Evolutionary conservation across 176 grass and related monocot species (phyloP), one percentile per base, ranked within the genome.

Genomic region (Phoenix dactylifera): DNA sequence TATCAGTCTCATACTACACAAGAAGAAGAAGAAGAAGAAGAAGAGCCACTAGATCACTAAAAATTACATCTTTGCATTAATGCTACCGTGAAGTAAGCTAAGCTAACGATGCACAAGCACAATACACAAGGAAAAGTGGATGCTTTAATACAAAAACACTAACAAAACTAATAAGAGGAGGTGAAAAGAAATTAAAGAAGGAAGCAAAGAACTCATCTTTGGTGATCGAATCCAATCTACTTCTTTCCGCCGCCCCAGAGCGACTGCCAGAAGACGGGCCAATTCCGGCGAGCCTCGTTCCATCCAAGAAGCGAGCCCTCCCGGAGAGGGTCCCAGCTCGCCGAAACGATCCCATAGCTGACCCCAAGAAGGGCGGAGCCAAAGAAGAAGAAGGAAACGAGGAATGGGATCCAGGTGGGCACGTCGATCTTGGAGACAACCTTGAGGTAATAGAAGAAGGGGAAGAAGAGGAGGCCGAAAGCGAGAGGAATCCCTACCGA

Each of bases 361-460:
- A 97, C 74, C 9, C 87, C 73, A 7, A 82, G 67, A 44, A 82
- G 54, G 23, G 79, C 73, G 55, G 54, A 59, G 12, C 79, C 79
- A 39, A 82, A 82, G 55, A 82, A 82, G 72, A 82, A 9, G 66
- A 82, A 82, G 15, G 79, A 82, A 44, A 82, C 79, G n/a, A 74
- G 48, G 6, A 82, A 55, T 0, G 79, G 79, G 16, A 82, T 65
- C 79, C 79, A 82, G 24, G 55, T 72, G 30, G 79, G 79, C 53
- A 82, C 79, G 54, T 82, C 79, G 26, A 82, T 52, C 73, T 90
- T 90, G 49, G 64, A 74, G 70, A 74, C 91, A 75, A 66, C 59
- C 72, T 96, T 96, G 12, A 96, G 86, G 81, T 87, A 96, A 74
- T 90, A 96, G 80, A 96, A 96, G 17, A 74, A 77, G 29, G 91